Conservation (phyloP, 1,284 basidiomycete species). For the Marasmius oreades region DNA sequence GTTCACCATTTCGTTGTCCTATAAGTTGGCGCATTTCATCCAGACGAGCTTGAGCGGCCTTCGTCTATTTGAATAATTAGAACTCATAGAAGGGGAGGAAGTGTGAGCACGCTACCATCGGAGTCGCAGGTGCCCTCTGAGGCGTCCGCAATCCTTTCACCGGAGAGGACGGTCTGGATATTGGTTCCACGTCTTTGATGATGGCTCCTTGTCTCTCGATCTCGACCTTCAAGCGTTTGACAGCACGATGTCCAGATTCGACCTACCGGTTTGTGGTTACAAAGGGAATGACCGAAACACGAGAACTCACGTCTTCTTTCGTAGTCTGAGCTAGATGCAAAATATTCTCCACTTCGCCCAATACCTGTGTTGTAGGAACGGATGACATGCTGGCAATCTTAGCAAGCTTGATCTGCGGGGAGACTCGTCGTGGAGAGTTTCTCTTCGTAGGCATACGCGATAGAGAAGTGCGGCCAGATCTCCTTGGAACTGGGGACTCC, state of each 20-base stretch:
- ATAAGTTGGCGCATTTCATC: conserved; percentile 78
- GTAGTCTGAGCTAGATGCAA: conserved; percentile 50
- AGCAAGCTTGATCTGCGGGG: conserved; percentile 43
- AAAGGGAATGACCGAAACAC: conserved; percentile 2
- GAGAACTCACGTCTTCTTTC: conserved; percentile 58
- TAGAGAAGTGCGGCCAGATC: conserved; percentile 13
- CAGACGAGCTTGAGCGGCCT: conserved; percentile 68
- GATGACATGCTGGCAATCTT: conserved; percentile 12
- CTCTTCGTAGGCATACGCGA: conserved; percentile 31
- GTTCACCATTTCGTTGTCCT: conserved; percentile 51
- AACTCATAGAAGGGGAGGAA: conserved; percentile 4
- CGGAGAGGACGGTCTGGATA: conserved; percentile 48
- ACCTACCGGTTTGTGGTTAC: conserved; percentile 40
- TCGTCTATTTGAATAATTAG: conserved; percentile 43
- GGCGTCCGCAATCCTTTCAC: conserved; percentile 47
- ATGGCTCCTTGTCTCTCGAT: conserved; percentile 36
- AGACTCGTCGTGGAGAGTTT: conserved; percentile 49
- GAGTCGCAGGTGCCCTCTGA: conserved; percentile 27
- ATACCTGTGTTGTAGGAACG: conserved; percentile 14
- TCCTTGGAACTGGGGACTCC: conserved; percentile 33
- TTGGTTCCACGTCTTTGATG: conserved; percentile 20
- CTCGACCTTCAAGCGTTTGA: conserved; percentile 71
- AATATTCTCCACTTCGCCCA: conserved; percentile 12
- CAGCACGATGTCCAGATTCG: conserved; percentile 56
- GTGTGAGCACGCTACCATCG: conserved; percentile 38